phyloP scores from a whole-genome alignment of 2,329 filamentous ascomycete genomes.

The Penicillium sp. region DNA sequence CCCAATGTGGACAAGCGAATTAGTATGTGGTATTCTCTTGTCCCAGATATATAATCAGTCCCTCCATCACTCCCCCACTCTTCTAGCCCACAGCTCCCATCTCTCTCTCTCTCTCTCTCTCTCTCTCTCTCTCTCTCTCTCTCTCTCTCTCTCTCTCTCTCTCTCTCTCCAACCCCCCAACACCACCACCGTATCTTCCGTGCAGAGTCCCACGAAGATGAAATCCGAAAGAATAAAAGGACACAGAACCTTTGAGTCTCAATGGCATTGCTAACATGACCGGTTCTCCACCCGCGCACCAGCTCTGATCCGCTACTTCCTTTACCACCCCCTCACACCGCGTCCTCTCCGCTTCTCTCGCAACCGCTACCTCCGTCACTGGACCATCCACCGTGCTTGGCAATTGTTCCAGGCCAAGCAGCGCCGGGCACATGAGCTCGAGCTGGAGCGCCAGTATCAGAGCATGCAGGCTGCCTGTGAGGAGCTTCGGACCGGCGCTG shows the following conservation, averaged over 20 bases:
- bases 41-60: background rate
- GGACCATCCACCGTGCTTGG: slow-evolving; percentile 98
- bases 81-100: no score
- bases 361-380: slow-evolving; percentile 83
- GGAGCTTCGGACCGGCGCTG: slow-evolving; percentile 57
- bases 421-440: slow-evolving; percentile 57
- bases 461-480: slow-evolving; percentile 82
- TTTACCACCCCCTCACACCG: slow-evolving; percentile 61
- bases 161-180: no score
- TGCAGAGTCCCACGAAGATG: no score
- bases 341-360: slow-evolving; percentile 83
- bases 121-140: no score
- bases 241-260: no score
- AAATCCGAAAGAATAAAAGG: no score
- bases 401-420: slow-evolving; percentile 68
- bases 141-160: no score
- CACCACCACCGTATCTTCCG: no score
- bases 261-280: slow-evolving; percentile 4
- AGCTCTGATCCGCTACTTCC: slow-evolving; percentile 64
- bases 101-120: no score
- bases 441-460: slow-evolving; percentile 73
- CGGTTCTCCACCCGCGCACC: slow-evolving; percentile 6
- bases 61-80: no score
- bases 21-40: slow-evolving; percentile 31
- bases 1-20: slow-evolving; percentile 37